These are phyloP conservation scores for Cyclotella cryptica DNA, from an alignment of 108 stramenopile genomes.

Conservation along the genomic window DNA sequence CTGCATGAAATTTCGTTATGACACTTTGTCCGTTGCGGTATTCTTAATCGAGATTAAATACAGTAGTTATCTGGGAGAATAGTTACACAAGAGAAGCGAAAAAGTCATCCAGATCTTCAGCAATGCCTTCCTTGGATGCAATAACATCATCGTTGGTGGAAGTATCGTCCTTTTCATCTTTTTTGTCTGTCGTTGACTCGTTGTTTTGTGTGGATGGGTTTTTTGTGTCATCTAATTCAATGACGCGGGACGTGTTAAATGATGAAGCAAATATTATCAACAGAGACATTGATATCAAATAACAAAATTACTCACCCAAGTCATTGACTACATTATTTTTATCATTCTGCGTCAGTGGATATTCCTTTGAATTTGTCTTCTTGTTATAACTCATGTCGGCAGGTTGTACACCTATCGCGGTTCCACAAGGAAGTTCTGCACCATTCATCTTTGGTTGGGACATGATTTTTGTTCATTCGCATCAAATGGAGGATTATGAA, in stretches of 20 bases:
- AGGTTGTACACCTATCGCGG: slow-evolving; percentile 61
- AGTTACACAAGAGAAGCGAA: slow-evolving; percentile 64
- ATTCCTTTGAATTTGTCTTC: slow-evolving; percentile 3
- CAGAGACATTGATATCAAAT: not conserved
- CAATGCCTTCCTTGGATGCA: not conserved
- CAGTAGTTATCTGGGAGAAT: not conserved
- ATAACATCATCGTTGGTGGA: not conserved
- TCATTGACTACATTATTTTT: not conserved
- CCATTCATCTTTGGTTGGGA: slow-evolving; percentile 62
- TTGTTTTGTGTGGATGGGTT: too few relatives aligned
- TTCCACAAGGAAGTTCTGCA: slow-evolving; percentile 69
- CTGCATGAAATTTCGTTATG: too few relatives aligned
- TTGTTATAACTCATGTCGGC: slow-evolving; percentile 60
- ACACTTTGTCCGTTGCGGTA: not conserved
- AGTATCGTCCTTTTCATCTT: not conserved
- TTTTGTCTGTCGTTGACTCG: not conserved
- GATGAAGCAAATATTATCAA: not conserved
- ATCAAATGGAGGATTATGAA: not conserved
- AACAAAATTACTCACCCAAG: not conserved
- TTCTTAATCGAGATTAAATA: not conserved
- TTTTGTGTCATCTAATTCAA: too few relatives aligned
- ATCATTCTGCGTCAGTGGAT: not conserved
- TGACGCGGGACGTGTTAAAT: not conserved
- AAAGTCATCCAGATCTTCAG: slow-evolving; percentile 73
- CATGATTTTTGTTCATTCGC: not conserved